Percentiles rank a stretch among this genome's conserved stretches.
Evolutionary conservation across 1,284 basidiomycete species (phyloP).

Genomic region (Mycena sp.): DNA sequence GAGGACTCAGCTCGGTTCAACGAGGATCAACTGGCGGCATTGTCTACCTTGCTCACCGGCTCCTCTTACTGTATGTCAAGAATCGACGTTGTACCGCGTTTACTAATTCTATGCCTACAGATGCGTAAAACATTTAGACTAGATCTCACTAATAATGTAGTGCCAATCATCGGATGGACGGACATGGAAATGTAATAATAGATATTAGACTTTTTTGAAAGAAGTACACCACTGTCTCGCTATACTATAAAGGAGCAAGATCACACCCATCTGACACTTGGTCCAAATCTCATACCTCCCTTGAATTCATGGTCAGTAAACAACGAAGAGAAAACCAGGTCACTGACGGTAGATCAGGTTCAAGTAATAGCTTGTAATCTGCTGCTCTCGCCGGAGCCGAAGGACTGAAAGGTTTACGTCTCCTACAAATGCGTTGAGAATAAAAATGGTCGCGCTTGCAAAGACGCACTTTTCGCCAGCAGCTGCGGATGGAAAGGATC

Average conservation of each 20-base stretch:
- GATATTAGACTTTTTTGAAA: constrained; percentile 1
- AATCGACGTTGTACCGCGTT: too few species aligned
- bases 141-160: constrained; percentile 26
- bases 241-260: neutral
- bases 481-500: constrained; percentile 96
- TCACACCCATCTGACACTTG: neutral
- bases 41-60: constrained; percentile 79
- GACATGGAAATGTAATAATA: constrained; percentile 5
- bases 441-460: neutral
- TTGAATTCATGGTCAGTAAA: constrained; percentile 11
- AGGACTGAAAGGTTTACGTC: constrained; percentile 79
- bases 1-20: constrained; percentile 83
- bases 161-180: constrained; percentile 15
- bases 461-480: constrained; percentile 89
- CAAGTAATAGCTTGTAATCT: constrained; percentile 69
- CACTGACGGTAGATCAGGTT: constrained; percentile 50
- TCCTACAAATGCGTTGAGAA: constrained; percentile 54
- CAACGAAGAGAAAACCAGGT: neutral
- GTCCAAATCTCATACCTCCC: neutral
- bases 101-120: constrained; percentile 19
- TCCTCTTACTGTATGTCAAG: constrained; percentile 74
- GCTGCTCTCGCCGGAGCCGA: constrained; percentile 77
- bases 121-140: constrained; percentile 29
- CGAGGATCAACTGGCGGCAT: constrained; percentile 75
- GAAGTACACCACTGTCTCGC: too few species aligned